Evolutionary conservation across 2,329 filamentous ascomycete species (phyloP).

Genomic region (Diaporthe helianthi): DNA sequence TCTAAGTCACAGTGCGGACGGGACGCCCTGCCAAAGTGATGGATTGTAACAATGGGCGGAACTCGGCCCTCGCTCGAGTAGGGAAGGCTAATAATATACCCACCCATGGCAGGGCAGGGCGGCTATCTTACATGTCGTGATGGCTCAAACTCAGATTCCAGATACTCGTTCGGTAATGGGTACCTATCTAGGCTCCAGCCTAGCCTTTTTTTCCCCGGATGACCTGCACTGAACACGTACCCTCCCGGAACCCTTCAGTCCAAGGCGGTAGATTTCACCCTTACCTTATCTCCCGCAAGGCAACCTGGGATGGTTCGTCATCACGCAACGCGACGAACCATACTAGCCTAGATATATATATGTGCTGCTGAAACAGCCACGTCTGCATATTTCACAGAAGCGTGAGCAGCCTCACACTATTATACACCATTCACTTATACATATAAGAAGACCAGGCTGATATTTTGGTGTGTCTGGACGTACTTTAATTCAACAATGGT

Average conservation of each 20-base stretch:
- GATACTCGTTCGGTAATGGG: too few relatives aligned
- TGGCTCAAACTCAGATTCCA: not conserved
- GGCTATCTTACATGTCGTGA: not conserved
- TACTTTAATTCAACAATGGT: not conserved
- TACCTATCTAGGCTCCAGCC: not conserved
- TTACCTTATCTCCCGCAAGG: too few relatives aligned
- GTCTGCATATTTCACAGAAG: not conserved
- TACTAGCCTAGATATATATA: not conserved
- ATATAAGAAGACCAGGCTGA: not conserved
- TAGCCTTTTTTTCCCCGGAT: not conserved
- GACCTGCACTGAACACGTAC: not conserved
- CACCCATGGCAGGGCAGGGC: not conserved
- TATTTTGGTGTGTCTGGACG: too few relatives aligned
- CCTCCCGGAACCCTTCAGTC: not conserved
- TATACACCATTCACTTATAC: not conserved
- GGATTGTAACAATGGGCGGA: conserved; percentile 21
- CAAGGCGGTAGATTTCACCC: not conserved
- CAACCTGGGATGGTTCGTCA: not conserved
- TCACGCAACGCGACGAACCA: not conserved
- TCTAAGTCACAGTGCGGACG: not conserved
- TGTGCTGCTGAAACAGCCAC: not conserved
- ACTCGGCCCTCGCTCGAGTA: conserved; percentile 11
- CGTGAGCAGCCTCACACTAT: not conserved
- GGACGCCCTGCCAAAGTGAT: not conserved
- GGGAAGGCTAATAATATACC: conserved; percentile 11